Conservation (phyloP, 352 stramenopile genomes). For the Thraustotheca clavata region DNA sequence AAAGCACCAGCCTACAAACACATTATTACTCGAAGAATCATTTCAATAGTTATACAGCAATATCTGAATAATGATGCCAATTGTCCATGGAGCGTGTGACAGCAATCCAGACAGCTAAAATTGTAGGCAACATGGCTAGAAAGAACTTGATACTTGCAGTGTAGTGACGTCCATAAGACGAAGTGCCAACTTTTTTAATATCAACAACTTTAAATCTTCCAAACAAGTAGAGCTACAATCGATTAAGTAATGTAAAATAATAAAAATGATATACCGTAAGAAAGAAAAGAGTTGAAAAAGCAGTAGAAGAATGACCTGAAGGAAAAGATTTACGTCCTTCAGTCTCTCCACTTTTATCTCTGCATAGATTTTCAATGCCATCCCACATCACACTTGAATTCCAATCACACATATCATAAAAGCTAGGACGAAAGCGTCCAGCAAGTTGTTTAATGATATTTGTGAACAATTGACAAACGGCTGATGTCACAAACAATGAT, state of each 20-base stretch:
- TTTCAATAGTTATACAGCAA: constrained; percentile 34
- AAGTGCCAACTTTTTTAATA: constrained; percentile 13
- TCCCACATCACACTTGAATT: constrained; percentile 57
- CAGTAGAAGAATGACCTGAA: constrained; percentile 64
- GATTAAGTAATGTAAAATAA: neutral
- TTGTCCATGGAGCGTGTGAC: constrained; percentile 75
- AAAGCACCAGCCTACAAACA: constrained; percentile 42
- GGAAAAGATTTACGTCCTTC: constrained; percentile 65
- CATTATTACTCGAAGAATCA: neutral
- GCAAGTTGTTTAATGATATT: constrained; percentile 66
- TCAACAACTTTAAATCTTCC: constrained; percentile 49
- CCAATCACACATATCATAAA: constrained; percentile 73
- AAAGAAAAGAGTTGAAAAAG: constrained; percentile 62
- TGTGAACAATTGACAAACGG: constrained; percentile 45
- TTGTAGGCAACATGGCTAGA: constrained; percentile 45
- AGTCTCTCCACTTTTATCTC: constrained; percentile 33
- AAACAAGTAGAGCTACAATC: constrained; percentile 50
- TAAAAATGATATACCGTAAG: constrained; percentile 35
- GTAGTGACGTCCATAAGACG: constrained; percentile 38
- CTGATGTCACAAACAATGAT: constrained; percentile 42
- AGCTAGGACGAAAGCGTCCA: constrained; percentile 60
- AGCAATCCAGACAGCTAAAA: constrained; percentile 59
- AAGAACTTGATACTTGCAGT: constrained; percentile 61
- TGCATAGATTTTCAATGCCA: constrained; percentile 51
- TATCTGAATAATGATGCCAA: constrained; percentile 80